phyloP scores from a whole-genome alignment of 257 asterid species.

The Ajuga chamaepitys region DNA sequence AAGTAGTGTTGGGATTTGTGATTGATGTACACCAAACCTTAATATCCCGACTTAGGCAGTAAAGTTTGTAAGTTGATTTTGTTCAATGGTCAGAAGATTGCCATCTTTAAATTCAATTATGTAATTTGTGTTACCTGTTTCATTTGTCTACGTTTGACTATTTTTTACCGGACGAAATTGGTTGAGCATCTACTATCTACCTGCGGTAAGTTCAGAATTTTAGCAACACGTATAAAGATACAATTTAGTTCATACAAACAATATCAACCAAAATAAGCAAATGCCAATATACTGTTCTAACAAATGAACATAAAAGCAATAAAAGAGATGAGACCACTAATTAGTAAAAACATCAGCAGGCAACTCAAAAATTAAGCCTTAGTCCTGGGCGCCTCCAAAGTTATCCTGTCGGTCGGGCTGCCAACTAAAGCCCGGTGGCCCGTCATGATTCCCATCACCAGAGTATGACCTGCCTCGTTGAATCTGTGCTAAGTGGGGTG shows the following conservation, averaged over 20 bases:
- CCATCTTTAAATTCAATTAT: too few relatives aligned
- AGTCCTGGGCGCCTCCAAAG: conserved; percentile 45
- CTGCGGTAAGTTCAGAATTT: not conserved
- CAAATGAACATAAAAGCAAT: not conserved
- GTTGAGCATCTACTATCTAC: too few relatives aligned
- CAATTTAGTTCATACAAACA: conserved; percentile 2
- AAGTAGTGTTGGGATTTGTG: too few relatives aligned
- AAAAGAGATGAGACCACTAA: not conserved
- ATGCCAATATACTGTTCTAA: not conserved
- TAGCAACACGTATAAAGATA: not conserved
- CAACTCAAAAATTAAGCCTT: conserved; percentile 10
- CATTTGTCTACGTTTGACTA: too few relatives aligned
- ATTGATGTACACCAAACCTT: too few relatives aligned
- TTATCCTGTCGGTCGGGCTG: conserved; percentile 45
- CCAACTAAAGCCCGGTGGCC: conserved; percentile 72
- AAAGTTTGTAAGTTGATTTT: too few relatives aligned
- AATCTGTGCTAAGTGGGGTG: conserved; percentile 34
- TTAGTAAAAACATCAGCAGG: not conserved
- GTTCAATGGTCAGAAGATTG: too few relatives aligned
- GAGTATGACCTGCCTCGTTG: conserved; percentile 56
- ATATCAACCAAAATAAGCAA: conserved; percentile 5
- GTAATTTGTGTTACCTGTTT: too few relatives aligned
- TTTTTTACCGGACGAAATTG: too few relatives aligned
- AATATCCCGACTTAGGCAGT: too few relatives aligned
- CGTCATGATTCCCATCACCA: conserved; percentile 48